Conservation (phyloP, 139 green algal genomes). For the Chlamydomonas asymmetrica region DNA sequence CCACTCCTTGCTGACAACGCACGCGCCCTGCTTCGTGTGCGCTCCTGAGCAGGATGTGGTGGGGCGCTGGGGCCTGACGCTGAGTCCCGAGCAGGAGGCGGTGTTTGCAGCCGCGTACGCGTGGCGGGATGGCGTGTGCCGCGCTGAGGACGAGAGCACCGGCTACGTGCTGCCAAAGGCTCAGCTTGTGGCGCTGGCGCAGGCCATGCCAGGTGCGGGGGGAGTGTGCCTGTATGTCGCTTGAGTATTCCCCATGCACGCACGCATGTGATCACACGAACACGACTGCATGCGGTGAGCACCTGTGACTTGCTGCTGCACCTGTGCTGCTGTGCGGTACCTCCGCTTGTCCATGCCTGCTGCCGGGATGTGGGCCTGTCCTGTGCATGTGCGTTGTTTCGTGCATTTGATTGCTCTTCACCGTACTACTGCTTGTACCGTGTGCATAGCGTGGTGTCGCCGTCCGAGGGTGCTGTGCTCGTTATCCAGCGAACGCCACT, state of each 20-base stretch:
- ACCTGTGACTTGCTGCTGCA: no score
- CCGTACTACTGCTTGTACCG: slow-evolving; percentile 1
- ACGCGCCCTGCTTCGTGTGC: no score
- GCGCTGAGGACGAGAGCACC: slow-evolving; percentile 77
- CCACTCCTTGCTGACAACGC: no score
- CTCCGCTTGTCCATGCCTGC: no score
- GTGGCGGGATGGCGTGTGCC: slow-evolving; percentile 78
- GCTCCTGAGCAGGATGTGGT: slow-evolving; percentile 2
- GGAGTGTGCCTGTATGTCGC: not conserved
- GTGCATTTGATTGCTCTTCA: no score
- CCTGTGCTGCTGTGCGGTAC: no score
- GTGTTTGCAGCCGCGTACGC: slow-evolving; percentile 63
- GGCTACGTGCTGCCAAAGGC: slow-evolving; percentile 85
- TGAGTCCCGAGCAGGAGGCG: slow-evolving; percentile 54
- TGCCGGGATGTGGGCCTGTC: no score
- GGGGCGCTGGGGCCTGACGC: slow-evolving; percentile 19
- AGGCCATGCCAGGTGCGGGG: slow-evolving; percentile 43
- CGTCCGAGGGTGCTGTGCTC: not conserved
- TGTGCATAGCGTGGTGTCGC: not conserved
- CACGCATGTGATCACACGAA: no score
- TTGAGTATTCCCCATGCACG: no score
- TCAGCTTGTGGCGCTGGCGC: slow-evolving; percentile 70
- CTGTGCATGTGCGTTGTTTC: no score
- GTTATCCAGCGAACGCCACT: no score
- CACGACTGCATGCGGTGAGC: no score